A percentile compares a stretch with the other conserved stretches of the same genome.
Conservation (phyloP, 495 filamentous ascomycete genomes). For the Xylaria scruposa region DNA sequence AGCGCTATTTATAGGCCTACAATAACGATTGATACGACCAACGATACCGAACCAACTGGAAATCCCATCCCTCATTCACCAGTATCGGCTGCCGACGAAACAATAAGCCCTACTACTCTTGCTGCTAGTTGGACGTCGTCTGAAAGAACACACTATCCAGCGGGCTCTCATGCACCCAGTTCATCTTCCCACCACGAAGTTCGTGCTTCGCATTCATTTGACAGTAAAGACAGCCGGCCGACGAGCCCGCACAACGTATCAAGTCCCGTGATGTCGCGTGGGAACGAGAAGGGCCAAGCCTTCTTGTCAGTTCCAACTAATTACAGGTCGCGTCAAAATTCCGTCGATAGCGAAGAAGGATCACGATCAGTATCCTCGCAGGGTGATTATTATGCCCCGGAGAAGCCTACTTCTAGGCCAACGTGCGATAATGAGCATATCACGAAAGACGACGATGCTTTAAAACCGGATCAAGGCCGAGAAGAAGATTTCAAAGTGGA, state of each 20-base stretch:
- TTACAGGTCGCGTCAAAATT: slow-evolving; percentile 58
- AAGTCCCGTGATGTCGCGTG: slow-evolving; percentile 63
- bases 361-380: slow-evolving; percentile 54
- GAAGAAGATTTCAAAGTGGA: slow-evolving; percentile 69
- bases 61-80: slow-evolving; percentile 50
- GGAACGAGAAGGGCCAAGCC: slow-evolving; percentile 49
- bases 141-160: slow-evolving; percentile 41
- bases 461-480: slow-evolving; percentile 70
- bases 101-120: slow-evolving; percentile 54
- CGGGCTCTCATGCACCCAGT: slow-evolving; percentile 47
- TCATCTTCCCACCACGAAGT: slow-evolving; percentile 52
- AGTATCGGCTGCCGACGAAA: slow-evolving; percentile 52
- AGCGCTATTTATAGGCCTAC: slow-evolving; percentile 40
- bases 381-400: slow-evolving; percentile 51
- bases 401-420: slow-evolving; percentile 39
- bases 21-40: slow-evolving; percentile 48
- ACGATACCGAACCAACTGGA: slow-evolving; percentile 42
- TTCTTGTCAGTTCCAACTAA: slow-evolving; percentile 59
- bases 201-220: slow-evolving; percentile 69
- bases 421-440: slow-evolving; percentile 54
- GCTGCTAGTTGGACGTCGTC: slow-evolving; percentile 55
- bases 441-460: slow-evolving; percentile 59
- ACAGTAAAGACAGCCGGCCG: slow-evolving; percentile 78
- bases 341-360: slow-evolving; percentile 60
- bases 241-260: slow-evolving; percentile 90